Base-by-base conservation (phyloP, 176 grass and related monocot species). In the Saccharum officinarum region DNA sequence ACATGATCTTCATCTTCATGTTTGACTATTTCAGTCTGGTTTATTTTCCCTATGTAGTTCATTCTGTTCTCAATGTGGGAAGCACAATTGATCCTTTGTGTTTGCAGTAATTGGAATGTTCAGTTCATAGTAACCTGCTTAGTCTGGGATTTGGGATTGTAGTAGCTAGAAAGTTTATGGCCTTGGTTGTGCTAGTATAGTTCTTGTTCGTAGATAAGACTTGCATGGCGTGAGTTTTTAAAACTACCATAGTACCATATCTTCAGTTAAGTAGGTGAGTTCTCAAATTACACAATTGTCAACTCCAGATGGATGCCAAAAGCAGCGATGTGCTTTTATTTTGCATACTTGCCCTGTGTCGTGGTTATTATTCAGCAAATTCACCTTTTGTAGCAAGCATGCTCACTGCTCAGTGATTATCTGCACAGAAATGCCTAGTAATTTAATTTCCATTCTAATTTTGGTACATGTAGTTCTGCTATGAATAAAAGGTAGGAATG, bases 21-120 rank as follows among this genome's bases (percentile, higher is more conserved):
- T 78, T 83, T 71, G 30, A 77, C 16, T 87, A 82, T 45, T 47
- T 50, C 14, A 77, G 14, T 68, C 4, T 37, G 49, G 11, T 47
- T 77, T 59, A 22, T 6, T 68, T 67, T 34, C 28, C 55, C 3
- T 12, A 1, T 22, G 23, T 6, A 37, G 1, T 79, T 79, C 52
- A 41, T 77, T 44, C 9, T 37, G 22, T 47, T 20, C 55, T 63
- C 16, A 36, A 12, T 34, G 7, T 18, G 0, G 0, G 62, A 57
- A 36, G 37, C 45, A 60, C 28, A 42, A 23, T 10, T 39, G 33
- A n/a, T 69, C 7, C 10, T 59, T 63, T 13, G 30, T 63, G 55
- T 62, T 49, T 74, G 77, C 34, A 20, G 28, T 15, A 49, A 31
- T 15, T 55, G 25, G 31, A 60, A 17, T 63, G 11, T 76, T 66